Base-by-base conservation (phyloP, 2,329 filamentous ascomycete genomes). In the Paecilomyces fulvus region DNA sequence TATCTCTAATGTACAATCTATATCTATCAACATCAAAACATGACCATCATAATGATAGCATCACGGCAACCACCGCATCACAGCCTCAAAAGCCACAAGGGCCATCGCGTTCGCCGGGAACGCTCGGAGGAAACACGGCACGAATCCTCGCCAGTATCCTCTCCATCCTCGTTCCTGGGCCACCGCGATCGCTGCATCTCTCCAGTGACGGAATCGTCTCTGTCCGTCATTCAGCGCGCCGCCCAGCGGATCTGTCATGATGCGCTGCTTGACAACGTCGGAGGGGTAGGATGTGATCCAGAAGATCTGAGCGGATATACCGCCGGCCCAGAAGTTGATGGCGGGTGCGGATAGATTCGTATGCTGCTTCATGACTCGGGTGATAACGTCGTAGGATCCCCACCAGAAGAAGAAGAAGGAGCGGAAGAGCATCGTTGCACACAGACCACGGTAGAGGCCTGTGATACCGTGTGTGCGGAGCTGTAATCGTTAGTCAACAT, bases 351-450 rank as follows among this genome's bases (percentile, higher is more conserved):
- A 88, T 55, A 96, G 76, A 11, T 64, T 73, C 2, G 92, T 96
- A 64, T 84, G 78, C 17, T 82, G 73, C 55, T 82, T 78, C 68
- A 97, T 77, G 58, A 80, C 75, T 21, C 83, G 80, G 4, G 89
- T 89, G 63, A 97, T 81, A 30, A 96, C 64, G 66, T 96, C 92
- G 77, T 99, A 99, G 58, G 85, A 88, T n/a, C 86, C 86, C 94
- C 94, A 99, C 92, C 92, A 97, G 77, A 87, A 94, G 80, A 96
- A 96, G 80, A 99, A 99, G 76, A 92, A 95, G 12, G 85, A 84
- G 17, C 94, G 83, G 77, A 97, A 97, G 51, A 97, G 73, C 52
- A 97, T 77, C 0, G 94, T 97, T 1, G 94, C 89, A 37, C 75
- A 78, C 11, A 99, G 80, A 0, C 94, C 94, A 69, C 90, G 91